Evolutionary conservation across 331 rosid genomes (phyloP), one percentile per base, ranked within the genome.

Genomic region (Phaseolus coccineus): DNA sequence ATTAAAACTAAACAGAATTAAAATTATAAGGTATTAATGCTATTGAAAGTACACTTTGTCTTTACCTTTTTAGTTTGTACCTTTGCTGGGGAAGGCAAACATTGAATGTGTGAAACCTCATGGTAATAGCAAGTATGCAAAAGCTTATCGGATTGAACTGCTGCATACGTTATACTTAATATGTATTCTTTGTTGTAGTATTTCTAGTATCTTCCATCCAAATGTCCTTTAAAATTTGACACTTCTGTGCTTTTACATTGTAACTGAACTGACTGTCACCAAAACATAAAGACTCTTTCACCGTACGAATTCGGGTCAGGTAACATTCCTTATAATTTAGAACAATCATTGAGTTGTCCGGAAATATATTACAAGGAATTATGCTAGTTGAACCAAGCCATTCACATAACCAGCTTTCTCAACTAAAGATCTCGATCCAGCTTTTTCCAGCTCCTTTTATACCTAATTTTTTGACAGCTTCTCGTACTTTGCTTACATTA

Each of bases 371-470:
- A 62, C 19, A 56, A 65, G 33, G 39, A 67, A 40, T 25, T 48
- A 33, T 50, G 67, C 77, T 75, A 25, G 69, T 67, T 27, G 85
- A 53, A 72, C 75, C 55, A 27, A 69, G 31, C 61, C 83, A 63
- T 51, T 48, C 27, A 37, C 46, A 77, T 74, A 57, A 68, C 78
- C 80, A 62, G 80, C 37, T 68, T 58, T 79, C 74, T 87, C 89
- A 91, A 73, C 82, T 78, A 46, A 88, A 67, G 81, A 86, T 84
- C 87, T 91, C 95, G 79, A 94, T 89, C 97, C 98, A 94, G 85
- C 97, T 91, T 87, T 87, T 91, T 65, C 97, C 98, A 42, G 88
- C 93, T 76, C 76, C 80, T 87, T 89, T 91, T 31, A 64, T 72
- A 19, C 97, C 92, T 53, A 88, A 77, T 72, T 82, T 83, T 80